Conservation (phyloP, 371 early-diverging fungal species). For the Lichtheimia corymbifera region DNA sequence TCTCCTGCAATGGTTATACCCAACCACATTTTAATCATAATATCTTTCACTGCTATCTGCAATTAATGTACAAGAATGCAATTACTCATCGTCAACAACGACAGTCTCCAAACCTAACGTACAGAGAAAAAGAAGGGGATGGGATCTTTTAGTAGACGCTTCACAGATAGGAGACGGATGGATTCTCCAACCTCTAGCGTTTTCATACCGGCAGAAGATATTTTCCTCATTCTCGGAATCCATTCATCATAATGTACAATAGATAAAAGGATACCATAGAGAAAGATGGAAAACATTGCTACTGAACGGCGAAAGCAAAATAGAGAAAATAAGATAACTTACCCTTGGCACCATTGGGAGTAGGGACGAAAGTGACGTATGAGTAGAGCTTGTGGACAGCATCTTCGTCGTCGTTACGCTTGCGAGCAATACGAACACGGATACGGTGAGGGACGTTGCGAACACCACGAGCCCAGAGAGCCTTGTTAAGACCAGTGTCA, state of each 20-base stretch:
- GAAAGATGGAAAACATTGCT: constrained; percentile 1
- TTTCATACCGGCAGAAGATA: constrained; percentile 10
- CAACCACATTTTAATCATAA: too few species aligned
- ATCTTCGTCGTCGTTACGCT: constrained; percentile 94
- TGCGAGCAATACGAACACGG: constrained; percentile 90
- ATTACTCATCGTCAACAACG: constrained; percentile 34
- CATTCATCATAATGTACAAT: neutral
- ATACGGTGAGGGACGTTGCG: constrained; percentile 91
- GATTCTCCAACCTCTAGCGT: constrained; percentile 19
- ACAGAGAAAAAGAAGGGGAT: neutral
- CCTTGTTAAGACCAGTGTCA: constrained; percentile 81
- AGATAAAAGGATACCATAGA: neutral
- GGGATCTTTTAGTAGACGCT: neutral
- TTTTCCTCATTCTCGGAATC: neutral
- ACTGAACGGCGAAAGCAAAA: constrained; percentile 13
- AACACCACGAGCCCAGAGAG: constrained; percentile 90
- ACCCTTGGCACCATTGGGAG: constrained; percentile 87
- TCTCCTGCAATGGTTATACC: too few species aligned
- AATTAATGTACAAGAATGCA: neutral
- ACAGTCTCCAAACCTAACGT: constrained; percentile 26
- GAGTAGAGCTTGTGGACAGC: constrained; percentile 96
- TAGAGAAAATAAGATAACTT: constrained; percentile 14
- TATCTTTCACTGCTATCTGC: too few species aligned
- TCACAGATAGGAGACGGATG: constrained; percentile 13
- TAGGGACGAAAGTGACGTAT: constrained; percentile 79